These are phyloP conservation scores for Kokia cookei DNA, from an alignment of 441 rosid genomes.

Conservation along the genomic window DNA sequence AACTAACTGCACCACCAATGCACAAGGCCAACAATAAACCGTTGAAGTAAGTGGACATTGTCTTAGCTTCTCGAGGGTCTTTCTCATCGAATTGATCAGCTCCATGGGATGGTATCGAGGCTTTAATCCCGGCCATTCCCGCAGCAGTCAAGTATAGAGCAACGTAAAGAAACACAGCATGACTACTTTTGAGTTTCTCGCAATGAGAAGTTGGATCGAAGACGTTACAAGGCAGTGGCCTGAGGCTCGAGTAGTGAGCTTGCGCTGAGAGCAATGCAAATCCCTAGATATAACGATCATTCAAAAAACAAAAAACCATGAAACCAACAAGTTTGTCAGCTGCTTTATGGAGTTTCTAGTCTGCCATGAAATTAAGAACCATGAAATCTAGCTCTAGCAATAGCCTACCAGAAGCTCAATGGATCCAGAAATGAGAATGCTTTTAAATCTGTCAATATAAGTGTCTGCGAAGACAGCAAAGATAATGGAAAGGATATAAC, in stretches of 20 bases:
- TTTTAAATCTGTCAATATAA: constrained; percentile 43
- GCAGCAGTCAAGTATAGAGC: constrained; percentile 44
- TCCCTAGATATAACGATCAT: constrained; percentile 25
- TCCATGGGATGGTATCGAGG: constrained; percentile 45
- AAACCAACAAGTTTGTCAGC: not conserved
- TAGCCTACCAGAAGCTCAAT: constrained; percentile 43
- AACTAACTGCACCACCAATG: constrained; percentile 39
- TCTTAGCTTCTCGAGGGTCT: constrained; percentile 39
- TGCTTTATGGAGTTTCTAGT: not conserved
- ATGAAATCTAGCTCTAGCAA: not conserved
- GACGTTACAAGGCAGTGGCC: constrained; percentile 44
- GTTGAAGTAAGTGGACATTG: constrained; percentile 61
- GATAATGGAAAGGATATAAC: constrained; percentile 39
- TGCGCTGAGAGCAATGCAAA: constrained; percentile 40
- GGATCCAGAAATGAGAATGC: constrained; percentile 35
- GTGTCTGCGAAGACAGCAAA: constrained; percentile 48
- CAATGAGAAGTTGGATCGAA: constrained; percentile 26
- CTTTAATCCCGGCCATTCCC: constrained; percentile 49
- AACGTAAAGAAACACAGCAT: constrained; percentile 35
- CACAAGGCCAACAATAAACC: constrained; percentile 30
- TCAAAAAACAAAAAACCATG: not conserved
- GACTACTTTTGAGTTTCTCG: constrained; percentile 27
- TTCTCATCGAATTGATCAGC: constrained; percentile 58
- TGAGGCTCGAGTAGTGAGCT: constrained; percentile 42
- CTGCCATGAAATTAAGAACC: not conserved